phyloP scores from a whole-genome alignment of 768 basidiomycete genomes.

The Russula olivacea region DNA sequence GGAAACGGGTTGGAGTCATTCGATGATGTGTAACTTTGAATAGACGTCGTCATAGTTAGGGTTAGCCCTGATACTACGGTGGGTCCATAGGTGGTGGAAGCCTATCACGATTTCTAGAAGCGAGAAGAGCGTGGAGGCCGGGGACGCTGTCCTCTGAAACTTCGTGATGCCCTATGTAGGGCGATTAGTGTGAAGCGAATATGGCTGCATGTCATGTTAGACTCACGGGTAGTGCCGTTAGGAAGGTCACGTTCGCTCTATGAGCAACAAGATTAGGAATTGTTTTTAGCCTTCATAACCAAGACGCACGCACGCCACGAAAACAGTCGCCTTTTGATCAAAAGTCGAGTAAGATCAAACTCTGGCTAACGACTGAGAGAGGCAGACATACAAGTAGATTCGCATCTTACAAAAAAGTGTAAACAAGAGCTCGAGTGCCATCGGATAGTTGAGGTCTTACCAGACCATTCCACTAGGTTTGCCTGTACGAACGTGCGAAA shows the following conservation, averaged over 20 bases:
- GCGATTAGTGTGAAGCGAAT: background rate
- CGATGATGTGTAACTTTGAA: background rate
- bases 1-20: background rate
- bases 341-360: background rate
- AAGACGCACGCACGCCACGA: conserved; percentile 5
- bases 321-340: conserved; percentile 9
- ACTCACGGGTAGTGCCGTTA: conserved; percentile 7
- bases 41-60: conserved; percentile 12
- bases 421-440: background rate
- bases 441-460: background rate
- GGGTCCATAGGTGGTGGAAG: conserved; percentile 9
- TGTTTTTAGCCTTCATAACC: background rate
- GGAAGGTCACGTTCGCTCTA: conserved; percentile 11
- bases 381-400: conserved; percentile 10
- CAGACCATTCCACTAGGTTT: conserved; percentile 6
- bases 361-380: background rate
- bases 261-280: background rate
- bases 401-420: conserved; percentile 1
- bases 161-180: conserved; percentile 5
- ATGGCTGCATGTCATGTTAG: background rate
- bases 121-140: conserved; percentile 2
- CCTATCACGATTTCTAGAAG: conserved; percentile 7
- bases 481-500: conserved; percentile 7
- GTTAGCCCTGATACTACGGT: conserved; percentile 3
- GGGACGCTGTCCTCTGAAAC: conserved; percentile 8